phyloP scores from a whole-genome alignment of 129 eudicot genomes.

The carrot (Daucus carota) region DH1_v3.0 NC_030382.2:43629501-43630000 shows the following conservation, averaged over 20 bases:
- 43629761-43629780: slow-evolving; percentile 99
- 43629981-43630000: background rate
- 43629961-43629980: background rate
- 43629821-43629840: slow-evolving; percentile 54
- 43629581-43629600: too few relatives aligned
- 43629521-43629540: slow-evolving; percentile 92
- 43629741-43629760: slow-evolving; percentile 98
- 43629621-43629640: background rate
- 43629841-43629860: background rate
- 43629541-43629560: slow-evolving; percentile 82
- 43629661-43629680: slow-evolving; percentile 67
- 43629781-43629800: slow-evolving; percentile 87
- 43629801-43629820: slow-evolving; percentile 93
- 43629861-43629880: background rate
- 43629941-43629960: background rate
- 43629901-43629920: background rate
- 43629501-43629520: slow-evolving; percentile 78
- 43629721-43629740: slow-evolving; percentile 82
- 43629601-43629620: background rate
- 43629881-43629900: background rate
- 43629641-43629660: background rate
- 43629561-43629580: background rate
- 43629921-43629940: background rate
- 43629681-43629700: slow-evolving; percentile 98
- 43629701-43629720: slow-evolving; percentile 97